phyloP scores from a whole-genome alignment of 139 green algal genomes.

The Micractinium conductrix region DNA sequence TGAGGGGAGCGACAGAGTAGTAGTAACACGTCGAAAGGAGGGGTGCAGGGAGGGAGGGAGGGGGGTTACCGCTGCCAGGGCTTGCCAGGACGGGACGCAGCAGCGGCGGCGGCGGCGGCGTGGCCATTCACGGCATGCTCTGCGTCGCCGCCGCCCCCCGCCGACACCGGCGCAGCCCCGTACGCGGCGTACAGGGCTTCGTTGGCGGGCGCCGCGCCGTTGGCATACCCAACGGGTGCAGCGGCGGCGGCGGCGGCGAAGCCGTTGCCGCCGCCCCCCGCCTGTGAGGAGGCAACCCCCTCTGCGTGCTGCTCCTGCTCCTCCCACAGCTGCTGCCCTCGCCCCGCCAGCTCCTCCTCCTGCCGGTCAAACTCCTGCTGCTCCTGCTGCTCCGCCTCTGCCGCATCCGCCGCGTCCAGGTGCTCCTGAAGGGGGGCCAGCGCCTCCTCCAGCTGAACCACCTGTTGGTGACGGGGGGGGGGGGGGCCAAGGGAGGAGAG shows the following conservation, averaged over 20 bases:
- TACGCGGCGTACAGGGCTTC: no score
- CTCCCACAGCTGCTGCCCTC: not conserved
- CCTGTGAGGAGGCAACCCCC: not conserved
- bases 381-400: not conserved
- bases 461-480: not conserved
- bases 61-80: conserved; percentile 7
- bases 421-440: conserved; percentile 40
- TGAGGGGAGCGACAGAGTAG: no score
- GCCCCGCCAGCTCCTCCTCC: not conserved
- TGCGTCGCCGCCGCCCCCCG: not conserved
- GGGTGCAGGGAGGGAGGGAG: not conserved
- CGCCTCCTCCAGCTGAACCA: conserved; percentile 24
- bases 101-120: not conserved
- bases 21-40: not conserved
- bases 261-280: not conserved
- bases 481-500: not conserved
- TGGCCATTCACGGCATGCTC: conserved; percentile 1
- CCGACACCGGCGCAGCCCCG: not conserved
- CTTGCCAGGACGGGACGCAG: not conserved
- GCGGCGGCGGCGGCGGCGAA: not conserved
- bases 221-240: not conserved
- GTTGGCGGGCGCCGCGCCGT: not conserved
- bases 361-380: not conserved
- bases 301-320: no score
- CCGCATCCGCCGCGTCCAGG: not conserved